A percentile compares a stretch with the other conserved stretches of the same genome.
Evolutionary conservation across 75 land plant species (phyloP).

Genomic region (Cryptomeria japonica): DNA sequence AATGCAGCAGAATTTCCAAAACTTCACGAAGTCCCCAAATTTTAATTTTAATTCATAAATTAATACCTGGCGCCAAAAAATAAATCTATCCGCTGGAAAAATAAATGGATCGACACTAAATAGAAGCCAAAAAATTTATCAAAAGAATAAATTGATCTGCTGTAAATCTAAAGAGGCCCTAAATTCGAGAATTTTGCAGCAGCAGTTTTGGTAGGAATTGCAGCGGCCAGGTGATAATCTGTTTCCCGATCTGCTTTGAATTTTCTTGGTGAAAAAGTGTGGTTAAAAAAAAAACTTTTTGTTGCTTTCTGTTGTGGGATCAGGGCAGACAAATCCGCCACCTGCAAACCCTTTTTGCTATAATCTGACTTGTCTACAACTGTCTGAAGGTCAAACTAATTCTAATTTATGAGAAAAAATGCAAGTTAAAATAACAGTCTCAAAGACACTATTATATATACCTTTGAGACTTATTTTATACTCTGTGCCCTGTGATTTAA

Average conservation of each 20-base stretch:
- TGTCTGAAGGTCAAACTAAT: neutral
- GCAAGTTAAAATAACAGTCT: neutral
- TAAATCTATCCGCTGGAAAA: neutral
- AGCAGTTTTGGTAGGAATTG: neutral
- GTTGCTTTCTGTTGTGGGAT: neutral
- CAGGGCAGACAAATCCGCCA: neutral
- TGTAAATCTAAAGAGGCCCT: slow-evolving; percentile 1
- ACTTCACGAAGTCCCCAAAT: neutral
- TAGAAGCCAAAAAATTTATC: neutral
- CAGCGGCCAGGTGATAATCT: neutral
- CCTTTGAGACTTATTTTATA: too few relatives aligned
- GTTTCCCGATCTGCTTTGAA: neutral
- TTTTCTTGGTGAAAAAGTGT: neutral
- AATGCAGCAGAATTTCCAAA: neutral
- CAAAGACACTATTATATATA: too few relatives aligned
- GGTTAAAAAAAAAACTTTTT: neutral
- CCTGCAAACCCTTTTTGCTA: neutral
- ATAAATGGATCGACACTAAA: neutral
- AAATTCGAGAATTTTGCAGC: neutral
- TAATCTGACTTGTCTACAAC: neutral
- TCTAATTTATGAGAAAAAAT: neutral
- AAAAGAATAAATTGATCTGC: neutral
- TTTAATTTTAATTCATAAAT: neutral
- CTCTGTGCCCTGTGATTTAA: too few relatives aligned
- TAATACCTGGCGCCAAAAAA: neutral